phyloP scores from a whole-genome alignment of 352 stramenopile genomes.

The Pythium monospermum region DNA sequence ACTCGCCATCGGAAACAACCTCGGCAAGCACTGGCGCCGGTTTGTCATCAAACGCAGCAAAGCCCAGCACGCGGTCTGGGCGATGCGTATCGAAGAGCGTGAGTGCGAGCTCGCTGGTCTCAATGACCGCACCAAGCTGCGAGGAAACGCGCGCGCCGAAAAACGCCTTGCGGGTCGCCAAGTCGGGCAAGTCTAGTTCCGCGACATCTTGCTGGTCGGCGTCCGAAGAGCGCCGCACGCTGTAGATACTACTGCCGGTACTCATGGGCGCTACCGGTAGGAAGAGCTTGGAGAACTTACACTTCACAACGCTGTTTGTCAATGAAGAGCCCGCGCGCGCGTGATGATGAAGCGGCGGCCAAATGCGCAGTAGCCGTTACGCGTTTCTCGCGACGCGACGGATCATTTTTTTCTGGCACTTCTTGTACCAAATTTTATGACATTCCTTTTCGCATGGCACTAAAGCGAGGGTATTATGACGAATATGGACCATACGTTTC shows the following conservation, averaged over 20 bases:
- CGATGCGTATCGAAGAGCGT: constrained; percentile 48
- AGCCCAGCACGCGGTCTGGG: constrained; percentile 51
- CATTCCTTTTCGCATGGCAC: too few species aligned
- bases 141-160: constrained; percentile 39
- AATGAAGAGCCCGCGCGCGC: too few species aligned
- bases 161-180: constrained; percentile 49
- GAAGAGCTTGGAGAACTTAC: too few species aligned
- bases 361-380: too few species aligned
- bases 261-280: too few species aligned
- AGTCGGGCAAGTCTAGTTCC: constrained; percentile 58
- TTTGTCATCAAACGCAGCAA: constrained; percentile 52
- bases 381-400: too few species aligned
- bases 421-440: too few species aligned
- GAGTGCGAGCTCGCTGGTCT: constrained; percentile 67
- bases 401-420: too few species aligned
- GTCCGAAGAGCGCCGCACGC: constrained; percentile 55
- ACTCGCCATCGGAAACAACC: constrained; percentile 21
- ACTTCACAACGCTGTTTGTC: too few species aligned
- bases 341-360: too few species aligned
- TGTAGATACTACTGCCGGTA: constrained; percentile 22
- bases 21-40: constrained; percentile 44
- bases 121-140: constrained; percentile 52
- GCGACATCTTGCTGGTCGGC: constrained; percentile 50
- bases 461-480: too few species aligned
- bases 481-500: too few species aligned